Evolutionary conservation across 768 basidiomycete genomes (phyloP), one percentile per base, ranked within the genome.

Genomic region (Naematelia encephala): DNA sequence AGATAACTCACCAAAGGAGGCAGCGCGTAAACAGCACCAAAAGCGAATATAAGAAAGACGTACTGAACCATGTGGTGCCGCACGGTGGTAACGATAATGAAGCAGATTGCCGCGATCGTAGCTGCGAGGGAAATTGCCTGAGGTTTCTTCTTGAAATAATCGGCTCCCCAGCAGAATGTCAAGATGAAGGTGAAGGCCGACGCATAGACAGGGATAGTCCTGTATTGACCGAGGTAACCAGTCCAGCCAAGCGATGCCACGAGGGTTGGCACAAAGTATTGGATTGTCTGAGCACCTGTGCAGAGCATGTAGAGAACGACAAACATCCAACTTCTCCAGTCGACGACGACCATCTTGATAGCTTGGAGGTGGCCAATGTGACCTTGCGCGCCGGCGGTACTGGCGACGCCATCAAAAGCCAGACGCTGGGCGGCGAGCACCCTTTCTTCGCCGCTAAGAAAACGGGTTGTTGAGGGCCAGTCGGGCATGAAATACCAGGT

Each of bases 21-120:
- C 2, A 71, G 51, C 28, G 73, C 70, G 66, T 77, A 76, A 27
- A 77, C 69, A 34, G 62, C 72, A 2, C 69, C 76, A 25, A 78
- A 66, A 47, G 72, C 75, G 57, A 79, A 61, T 62, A 76, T 75
- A 19, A 77, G 54, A 67, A 78, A 78, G 51, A 70, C 78, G 64
- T 78, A 63, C 29, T 63, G 42, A 16, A 63, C 74, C 59, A 60
- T 62, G 50, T 56, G 56, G 51, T 67, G 57, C 16, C 61, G 30
- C 29, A 30, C 55, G 23, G 57, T 63, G 55, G 63, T 52, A 50
- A 75, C 58, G 57, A 76, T 66, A 51, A 66, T 71, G 57, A 79
- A 77, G 51, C 68, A 74, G n/a, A 73, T 43, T 8, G 57, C 56
- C 3, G 67, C 70, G n/a, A 66, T 4, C 1, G 42, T 22, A 21